A percentile compares a stretch with the other conserved stretches of the same genome.
Conservation (phyloP, 2,329 filamentous ascomycete genomes). For the Chlorencoelia australis region DNA sequence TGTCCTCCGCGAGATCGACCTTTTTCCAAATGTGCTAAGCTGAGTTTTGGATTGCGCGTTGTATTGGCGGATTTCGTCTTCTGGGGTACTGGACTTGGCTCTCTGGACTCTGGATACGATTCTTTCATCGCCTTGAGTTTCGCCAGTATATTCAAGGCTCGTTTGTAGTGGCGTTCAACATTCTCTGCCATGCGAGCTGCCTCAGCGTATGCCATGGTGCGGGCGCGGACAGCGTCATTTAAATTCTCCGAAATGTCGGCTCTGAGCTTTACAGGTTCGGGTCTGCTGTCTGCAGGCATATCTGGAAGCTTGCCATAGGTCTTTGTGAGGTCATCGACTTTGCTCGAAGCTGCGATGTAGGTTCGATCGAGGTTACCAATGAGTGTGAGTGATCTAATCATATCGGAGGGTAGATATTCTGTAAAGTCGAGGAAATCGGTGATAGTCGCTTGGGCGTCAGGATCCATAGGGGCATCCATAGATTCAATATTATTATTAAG, state of each 20-base stretch:
- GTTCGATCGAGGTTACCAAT: slow-evolving; percentile 53
- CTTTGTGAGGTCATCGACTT: slow-evolving; percentile 45
- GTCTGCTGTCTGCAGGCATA: slow-evolving; percentile 37
- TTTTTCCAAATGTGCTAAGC: slow-evolving; percentile 35
- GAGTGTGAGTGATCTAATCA: slow-evolving; percentile 53
- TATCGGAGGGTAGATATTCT: slow-evolving; percentile 59
- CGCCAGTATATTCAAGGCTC: slow-evolving; percentile 46
- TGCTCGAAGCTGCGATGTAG: slow-evolving; percentile 45
- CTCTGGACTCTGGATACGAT: slow-evolving; percentile 42
- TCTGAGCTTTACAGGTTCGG: slow-evolving; percentile 41
- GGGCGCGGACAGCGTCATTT: slow-evolving; percentile 42
- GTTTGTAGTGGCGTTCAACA: slow-evolving; percentile 50
- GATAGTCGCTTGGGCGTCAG: slow-evolving; percentile 59
- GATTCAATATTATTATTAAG: slow-evolving; percentile 22
- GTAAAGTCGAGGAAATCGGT: slow-evolving; percentile 55
- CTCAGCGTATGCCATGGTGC: slow-evolving; percentile 50
- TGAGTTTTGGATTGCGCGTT: slow-evolving; percentile 35
- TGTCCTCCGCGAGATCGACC: slow-evolving; percentile 31
- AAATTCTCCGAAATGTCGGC: slow-evolving; percentile 50
- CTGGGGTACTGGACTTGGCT: slow-evolving; percentile 37
- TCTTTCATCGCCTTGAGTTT: slow-evolving; percentile 52
- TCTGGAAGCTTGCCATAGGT: slow-evolving; percentile 46
- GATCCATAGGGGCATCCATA: slow-evolving; percentile 37
- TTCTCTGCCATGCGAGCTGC: slow-evolving; percentile 54
- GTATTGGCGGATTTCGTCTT: slow-evolving; percentile 44